Evolutionary conservation across 345 rosid species (phyloP).

Genomic region (Capsella bursapastoris): DNA sequence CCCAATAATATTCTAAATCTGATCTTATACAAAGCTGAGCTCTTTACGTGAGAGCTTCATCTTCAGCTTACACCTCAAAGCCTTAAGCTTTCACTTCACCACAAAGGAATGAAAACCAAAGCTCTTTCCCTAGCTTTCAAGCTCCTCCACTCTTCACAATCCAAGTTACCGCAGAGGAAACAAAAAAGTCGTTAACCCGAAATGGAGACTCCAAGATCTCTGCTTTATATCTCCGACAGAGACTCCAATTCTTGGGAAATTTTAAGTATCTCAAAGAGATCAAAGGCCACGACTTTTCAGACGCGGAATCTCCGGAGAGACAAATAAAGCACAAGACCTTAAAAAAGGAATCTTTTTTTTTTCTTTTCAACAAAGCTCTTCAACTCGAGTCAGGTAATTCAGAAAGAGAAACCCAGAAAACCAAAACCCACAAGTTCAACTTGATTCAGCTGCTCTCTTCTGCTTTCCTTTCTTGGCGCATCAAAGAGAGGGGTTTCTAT

Average conservation of each 20-base stretch:
- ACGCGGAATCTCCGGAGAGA: slow-evolving; percentile 43
- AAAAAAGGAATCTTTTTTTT: slow-evolving; percentile 41
- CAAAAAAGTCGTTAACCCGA: slow-evolving; percentile 20
- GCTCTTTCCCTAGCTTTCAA: neutral
- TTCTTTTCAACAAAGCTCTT: slow-evolving; percentile 29
- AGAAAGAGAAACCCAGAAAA: slow-evolving; percentile 15
- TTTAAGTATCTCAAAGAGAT: slow-evolving; percentile 14
- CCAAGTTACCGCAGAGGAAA: slow-evolving; percentile 3
- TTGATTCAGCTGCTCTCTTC: slow-evolving; percentile 13
- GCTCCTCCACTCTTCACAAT: slow-evolving; percentile 37
- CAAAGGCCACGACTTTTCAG: slow-evolving; percentile 32
- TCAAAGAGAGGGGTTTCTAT: slow-evolving; percentile 26
- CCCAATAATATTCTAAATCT: slow-evolving; percentile 26
- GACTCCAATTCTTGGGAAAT: slow-evolving; percentile 29
- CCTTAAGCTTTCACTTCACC: slow-evolving; percentile 19
- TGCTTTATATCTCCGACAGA: slow-evolving; percentile 31
- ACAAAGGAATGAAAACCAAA: slow-evolving; percentile 1
- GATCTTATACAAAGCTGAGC: slow-evolving; percentile 40
- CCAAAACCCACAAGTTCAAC: slow-evolving; percentile 19
- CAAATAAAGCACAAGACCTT: slow-evolving; percentile 13
- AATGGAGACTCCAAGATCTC: slow-evolving; percentile 44
- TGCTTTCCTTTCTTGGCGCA: slow-evolving; percentile 22
- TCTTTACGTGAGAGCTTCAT: slow-evolving; percentile 37
- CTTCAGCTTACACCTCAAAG: slow-evolving; percentile 26
- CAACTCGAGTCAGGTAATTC: neutral